Percentiles rank a stretch among this genome's conserved stretches.
Conservation (phyloP, 495 filamentous ascomycete species). For the Penicillium daleae region DNA sequence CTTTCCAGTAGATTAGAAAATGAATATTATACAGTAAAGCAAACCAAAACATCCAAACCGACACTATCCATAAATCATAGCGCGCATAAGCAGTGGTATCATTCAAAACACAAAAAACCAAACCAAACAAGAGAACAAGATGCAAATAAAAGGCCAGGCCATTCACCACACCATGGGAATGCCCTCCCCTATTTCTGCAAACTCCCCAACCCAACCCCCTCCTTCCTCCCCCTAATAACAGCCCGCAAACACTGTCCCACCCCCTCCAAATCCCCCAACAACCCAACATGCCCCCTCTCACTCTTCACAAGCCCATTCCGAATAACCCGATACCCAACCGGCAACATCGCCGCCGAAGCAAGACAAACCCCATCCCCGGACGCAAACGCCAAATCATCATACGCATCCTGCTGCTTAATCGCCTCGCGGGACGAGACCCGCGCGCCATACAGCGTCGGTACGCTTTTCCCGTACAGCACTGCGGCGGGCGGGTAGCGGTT, state of each 20-base stretch:
- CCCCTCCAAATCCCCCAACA: conserved; percentile 83
- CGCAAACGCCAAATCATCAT: conserved; percentile 85
- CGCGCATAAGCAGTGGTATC: conserved; percentile 24
- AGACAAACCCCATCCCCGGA: conserved; percentile 90
- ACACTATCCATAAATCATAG: conserved; percentile 14
- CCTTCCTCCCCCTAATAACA: conserved; percentile 64
- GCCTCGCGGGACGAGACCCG: conserved; percentile 66
- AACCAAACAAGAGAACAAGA: not conserved
- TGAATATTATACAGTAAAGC: conserved; percentile 7
- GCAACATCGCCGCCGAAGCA: conserved; percentile 83
- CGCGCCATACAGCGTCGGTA: conserved; percentile 82
- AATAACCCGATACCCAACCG: conserved; percentile 73
- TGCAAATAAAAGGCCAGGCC: no score
- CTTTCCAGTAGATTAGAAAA: not conserved
- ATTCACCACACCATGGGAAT: no score
- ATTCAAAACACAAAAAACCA: conserved; percentile 7
- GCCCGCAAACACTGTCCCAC: conserved; percentile 75
- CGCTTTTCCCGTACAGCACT: conserved; percentile 85
- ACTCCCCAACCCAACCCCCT: conserved; percentile 68
- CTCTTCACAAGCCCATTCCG: conserved; percentile 73
- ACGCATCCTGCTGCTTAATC: conserved; percentile 77
- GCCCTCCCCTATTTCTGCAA: not conserved
- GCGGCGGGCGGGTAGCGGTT: conserved; percentile 83
- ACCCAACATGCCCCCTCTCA: conserved; percentile 82
- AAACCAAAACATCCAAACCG: not conserved